Evolutionary conservation across 2,329 filamentous ascomycete genomes (phyloP).

Genomic region (Pyrenophora seminiperda): DNA sequence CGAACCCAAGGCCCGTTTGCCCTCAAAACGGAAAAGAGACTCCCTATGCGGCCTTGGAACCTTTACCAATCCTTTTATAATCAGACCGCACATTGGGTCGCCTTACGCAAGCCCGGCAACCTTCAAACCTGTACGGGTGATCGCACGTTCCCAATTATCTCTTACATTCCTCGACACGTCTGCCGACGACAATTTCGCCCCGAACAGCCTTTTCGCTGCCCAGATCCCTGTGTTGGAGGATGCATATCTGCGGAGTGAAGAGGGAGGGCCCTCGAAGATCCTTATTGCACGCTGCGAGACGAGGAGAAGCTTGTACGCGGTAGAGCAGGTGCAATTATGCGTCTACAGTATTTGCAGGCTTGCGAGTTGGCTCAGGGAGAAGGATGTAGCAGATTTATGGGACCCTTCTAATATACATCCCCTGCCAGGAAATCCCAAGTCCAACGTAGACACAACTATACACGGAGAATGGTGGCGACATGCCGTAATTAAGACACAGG

Average conservation of each 20-base stretch:
- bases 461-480: conserved; percentile 41
- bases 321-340: conserved; percentile 67
- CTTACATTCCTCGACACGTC: conserved; percentile 46
- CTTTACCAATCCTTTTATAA: conserved; percentile 38
- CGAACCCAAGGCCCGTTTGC: conserved; percentile 30
- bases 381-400: conserved; percentile 52
- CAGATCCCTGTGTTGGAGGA: conserved; percentile 41
- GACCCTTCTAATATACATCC: conserved; percentile 43
- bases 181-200: conserved; percentile 26
- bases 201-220: conserved; percentile 44
- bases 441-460: background rate
- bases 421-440: conserved; percentile 64
- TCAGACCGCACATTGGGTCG: conserved; percentile 39
- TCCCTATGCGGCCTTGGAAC: conserved; percentile 35
- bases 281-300: conserved; percentile 44
- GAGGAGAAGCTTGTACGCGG: conserved; percentile 78
- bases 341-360: conserved; percentile 73
- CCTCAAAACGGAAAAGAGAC: conserved; percentile 42
- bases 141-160: conserved; percentile 45
- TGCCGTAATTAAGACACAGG: conserved; percentile 29
- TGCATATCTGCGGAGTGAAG: conserved; percentile 11
- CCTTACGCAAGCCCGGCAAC: conserved; percentile 35
- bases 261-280: conserved; percentile 24
- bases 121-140: conserved; percentile 44
- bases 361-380: conserved; percentile 67